Conservation (phyloP, 257 asterid genomes). For the Eustoma russellianum region DNA sequence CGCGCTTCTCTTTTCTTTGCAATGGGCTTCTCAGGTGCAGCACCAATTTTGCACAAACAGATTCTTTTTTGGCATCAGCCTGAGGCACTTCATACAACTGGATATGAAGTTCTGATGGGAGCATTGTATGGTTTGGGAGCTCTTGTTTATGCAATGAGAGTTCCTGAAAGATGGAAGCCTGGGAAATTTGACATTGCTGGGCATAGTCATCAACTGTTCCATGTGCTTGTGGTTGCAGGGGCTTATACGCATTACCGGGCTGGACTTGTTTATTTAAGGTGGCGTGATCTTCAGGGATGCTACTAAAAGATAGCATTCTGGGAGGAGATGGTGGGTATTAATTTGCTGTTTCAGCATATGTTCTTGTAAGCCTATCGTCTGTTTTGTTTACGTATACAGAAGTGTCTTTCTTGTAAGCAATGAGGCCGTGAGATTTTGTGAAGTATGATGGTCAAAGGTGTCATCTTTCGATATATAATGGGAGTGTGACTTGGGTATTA, state of each 20-base stretch:
- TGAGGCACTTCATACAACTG: conserved; percentile 70
- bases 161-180: conserved; percentile 88
- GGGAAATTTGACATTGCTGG: conserved; percentile 90
- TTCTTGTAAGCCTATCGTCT: no score
- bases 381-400: no score
- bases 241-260: conserved; percentile 85
- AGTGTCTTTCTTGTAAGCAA: no score
- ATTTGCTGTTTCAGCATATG: no score
- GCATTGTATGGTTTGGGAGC: conserved; percentile 66
- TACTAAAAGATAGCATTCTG: conserved; percentile 18
- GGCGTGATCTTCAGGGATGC: conserved; percentile 87
- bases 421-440: no score
- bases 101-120: conserved; percentile 79
- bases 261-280: conserved; percentile 70
- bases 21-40: conserved; percentile 79
- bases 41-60: conserved; percentile 73
- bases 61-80: conserved; percentile 73
- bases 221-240: conserved; percentile 84
- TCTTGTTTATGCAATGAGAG: conserved; percentile 58
- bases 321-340: no score
- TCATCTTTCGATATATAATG: no score
- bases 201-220: conserved; percentile 83
- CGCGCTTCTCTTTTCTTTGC: conserved; percentile 72
- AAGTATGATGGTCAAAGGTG: no score
- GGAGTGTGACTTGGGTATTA: no score